Conservation (phyloP, 176 grass and related monocot genomes). For the Carex kokanica region DNA sequence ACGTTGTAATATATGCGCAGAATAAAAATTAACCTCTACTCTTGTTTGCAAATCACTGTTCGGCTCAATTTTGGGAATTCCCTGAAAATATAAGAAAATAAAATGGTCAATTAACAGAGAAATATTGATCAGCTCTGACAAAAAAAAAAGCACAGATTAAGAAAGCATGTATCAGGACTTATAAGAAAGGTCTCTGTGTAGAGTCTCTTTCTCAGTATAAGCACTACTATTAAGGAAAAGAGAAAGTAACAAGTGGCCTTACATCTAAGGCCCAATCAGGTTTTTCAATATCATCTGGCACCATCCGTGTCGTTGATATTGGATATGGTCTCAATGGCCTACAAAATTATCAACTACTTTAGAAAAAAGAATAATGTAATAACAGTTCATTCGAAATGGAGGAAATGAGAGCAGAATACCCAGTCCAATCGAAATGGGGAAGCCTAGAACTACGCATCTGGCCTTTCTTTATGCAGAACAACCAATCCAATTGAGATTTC, state of each 20-base stretch:
- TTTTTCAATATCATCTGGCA: slow-evolving; percentile 71
- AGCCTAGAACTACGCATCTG: slow-evolving; percentile 44
- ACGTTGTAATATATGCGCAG: slow-evolving; percentile 9
- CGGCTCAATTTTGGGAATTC: slow-evolving; percentile 87
- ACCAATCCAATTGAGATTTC: slow-evolving; percentile 59
- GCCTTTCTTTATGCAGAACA: slow-evolving; percentile 83
- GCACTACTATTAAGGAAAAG: background rate
- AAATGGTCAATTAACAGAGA: background rate
- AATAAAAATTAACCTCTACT: slow-evolving; percentile 66
- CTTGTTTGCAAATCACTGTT: slow-evolving; percentile 89
- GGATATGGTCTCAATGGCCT: slow-evolving; percentile 84
- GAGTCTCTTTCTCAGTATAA: background rate
- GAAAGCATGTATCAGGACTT: background rate
- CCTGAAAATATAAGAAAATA: slow-evolving; percentile 39
- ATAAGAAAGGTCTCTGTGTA: background rate
- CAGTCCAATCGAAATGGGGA: slow-evolving; percentile 87
- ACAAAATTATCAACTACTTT: slow-evolving; percentile 30
- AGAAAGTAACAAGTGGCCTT: slow-evolving; percentile 29
- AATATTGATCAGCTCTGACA: slow-evolving; percentile 14
- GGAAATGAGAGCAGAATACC: slow-evolving; percentile 39
- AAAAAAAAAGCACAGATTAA: background rate
- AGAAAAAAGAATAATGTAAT: slow-evolving; percentile 7
- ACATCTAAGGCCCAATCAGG: slow-evolving; percentile 95
- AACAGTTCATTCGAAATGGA: background rate
- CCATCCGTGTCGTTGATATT: slow-evolving; percentile 71